These are phyloP conservation scores for Podospora fimiseda DNA, from an alignment of 495 filamentous ascomycete species.

Conservation along the genomic window DNA sequence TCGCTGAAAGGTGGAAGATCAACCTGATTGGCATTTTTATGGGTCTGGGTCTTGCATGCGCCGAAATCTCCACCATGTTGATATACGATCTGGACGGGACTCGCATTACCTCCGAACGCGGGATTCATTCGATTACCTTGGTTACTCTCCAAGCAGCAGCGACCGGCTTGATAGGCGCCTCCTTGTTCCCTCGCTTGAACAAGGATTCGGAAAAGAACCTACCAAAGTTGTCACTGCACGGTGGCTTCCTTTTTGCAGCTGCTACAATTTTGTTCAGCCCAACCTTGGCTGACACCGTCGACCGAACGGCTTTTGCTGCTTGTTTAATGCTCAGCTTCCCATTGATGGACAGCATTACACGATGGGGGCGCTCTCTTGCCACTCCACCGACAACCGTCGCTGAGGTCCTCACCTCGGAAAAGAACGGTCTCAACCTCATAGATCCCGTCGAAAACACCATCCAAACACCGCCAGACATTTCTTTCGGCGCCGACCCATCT, in stretches of 20 bases:
- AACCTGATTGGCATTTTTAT: slow-evolving; percentile 11
- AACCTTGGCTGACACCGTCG: slow-evolving; percentile 3
- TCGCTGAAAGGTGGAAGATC: slow-evolving; percentile 16
- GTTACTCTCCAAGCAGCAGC: slow-evolving; percentile 13
- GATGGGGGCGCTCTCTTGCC: not conserved
- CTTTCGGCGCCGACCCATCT: too few species aligned
- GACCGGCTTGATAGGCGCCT: slow-evolving; percentile 6
- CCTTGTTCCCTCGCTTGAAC: not conserved
- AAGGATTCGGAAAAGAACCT: not conserved
- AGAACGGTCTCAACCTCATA: too few species aligned
- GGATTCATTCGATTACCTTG: slow-evolving; percentile 15
- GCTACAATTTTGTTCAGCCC: slow-evolving; percentile 11
- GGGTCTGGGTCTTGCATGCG: slow-evolving; percentile 11
- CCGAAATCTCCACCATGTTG: slow-evolving; percentile 11
- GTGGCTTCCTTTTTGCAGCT: slow-evolving; percentile 11
- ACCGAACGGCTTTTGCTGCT: slow-evolving; percentile 7
- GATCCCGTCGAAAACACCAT: too few species aligned
- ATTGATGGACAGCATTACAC: slow-evolving; percentile 9
- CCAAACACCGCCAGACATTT: too few species aligned
- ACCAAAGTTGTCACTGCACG: slow-evolving; percentile 8
- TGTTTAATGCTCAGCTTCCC: slow-evolving; percentile 15
- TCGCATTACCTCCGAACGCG: slow-evolving; percentile 6
- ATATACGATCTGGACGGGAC: slow-evolving; percentile 9
- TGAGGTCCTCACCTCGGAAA: not conserved
- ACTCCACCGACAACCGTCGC: not conserved